phyloP scores from a whole-genome alignment of 768 basidiomycete genomes.

The Cyclocybe aegerita region DNA sequence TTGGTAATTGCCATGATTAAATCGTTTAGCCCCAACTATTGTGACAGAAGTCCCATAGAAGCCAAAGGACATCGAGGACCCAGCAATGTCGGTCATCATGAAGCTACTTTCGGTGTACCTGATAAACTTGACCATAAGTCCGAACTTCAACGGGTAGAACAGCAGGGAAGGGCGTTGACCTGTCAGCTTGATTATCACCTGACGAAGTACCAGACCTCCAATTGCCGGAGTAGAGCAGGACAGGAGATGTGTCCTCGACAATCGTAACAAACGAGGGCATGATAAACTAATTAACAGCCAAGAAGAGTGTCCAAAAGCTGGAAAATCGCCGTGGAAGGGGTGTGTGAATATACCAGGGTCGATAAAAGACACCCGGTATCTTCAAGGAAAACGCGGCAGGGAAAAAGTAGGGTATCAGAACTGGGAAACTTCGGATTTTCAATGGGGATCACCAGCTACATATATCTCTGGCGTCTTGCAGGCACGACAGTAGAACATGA shows the following conservation, averaged over 20 bases:
- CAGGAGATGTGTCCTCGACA: conserved; percentile 21
- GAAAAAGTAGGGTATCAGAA: too few relatives aligned
- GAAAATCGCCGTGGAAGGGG: background rate
- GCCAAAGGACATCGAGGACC: conserved; percentile 24
- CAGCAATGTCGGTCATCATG: conserved; percentile 27
- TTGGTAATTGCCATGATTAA: conserved; percentile 35
- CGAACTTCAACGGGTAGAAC: background rate
- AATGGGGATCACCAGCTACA: too few relatives aligned
- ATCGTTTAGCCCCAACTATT: conserved; percentile 39
- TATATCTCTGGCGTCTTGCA: too few relatives aligned
- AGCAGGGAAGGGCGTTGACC: background rate
- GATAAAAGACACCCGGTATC: too few relatives aligned
- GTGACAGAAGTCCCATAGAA: conserved; percentile 40
- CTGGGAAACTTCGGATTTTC: too few relatives aligned
- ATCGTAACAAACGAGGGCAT: conserved; percentile 21
- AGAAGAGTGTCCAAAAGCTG: background rate
- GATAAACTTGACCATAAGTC: conserved; percentile 13
- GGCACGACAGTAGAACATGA: too few relatives aligned
- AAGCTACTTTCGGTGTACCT: conserved; percentile 17
- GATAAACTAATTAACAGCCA: background rate
- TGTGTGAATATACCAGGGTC: background rate
- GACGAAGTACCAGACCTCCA: conserved; percentile 19
- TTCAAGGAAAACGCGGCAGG: too few relatives aligned
- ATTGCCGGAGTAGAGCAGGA: conserved; percentile 17
- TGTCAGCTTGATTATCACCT: conserved; percentile 6